A percentile compares a stretch with the other conserved stretches of the same genome.
phyloP scores from a whole-genome alignment of 2,329 filamentous ascomycete genomes.

The Fusarium torulosum region DNA sequence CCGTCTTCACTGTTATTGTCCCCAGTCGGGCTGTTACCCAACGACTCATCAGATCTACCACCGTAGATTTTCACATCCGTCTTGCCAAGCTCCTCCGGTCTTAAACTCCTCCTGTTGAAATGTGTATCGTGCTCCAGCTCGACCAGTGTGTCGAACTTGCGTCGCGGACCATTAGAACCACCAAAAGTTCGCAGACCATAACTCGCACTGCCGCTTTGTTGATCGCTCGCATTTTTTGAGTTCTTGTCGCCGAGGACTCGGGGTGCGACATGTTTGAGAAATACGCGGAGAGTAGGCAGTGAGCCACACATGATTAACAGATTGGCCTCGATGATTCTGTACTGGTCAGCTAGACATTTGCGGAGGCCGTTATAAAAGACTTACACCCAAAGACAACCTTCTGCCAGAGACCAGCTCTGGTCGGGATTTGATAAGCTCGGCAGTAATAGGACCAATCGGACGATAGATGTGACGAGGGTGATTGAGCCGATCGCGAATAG shows the following conservation, averaged over 20 bases:
- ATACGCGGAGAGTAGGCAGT: slow-evolving; percentile 13
- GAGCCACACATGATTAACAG: slow-evolving; percentile 18
- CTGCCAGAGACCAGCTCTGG: slow-evolving; percentile 17
- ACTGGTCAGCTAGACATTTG: fast-evolving
- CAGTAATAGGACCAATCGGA: slow-evolving; percentile 5
- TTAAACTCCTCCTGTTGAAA: slow-evolving; percentile 8
- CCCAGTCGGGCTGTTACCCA: neutral
- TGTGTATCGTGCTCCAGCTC: slow-evolving; percentile 13
- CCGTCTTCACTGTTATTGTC: slow-evolving; percentile 21
- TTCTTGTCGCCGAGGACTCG: slow-evolving; percentile 18
- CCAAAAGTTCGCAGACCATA: slow-evolving; percentile 13
- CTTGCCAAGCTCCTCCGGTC: neutral
- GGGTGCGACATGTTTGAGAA: slow-evolving; percentile 15
- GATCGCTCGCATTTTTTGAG: neutral
- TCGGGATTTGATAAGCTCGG: slow-evolving; percentile 14
- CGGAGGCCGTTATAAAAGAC: fast-evolving
- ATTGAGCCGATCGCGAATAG: slow-evolving; percentile 18
- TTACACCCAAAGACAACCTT: slow-evolving; percentile 25
- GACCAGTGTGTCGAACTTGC: slow-evolving; percentile 19
- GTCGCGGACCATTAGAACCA: slow-evolving; percentile 10
- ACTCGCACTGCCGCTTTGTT: slow-evolving; percentile 1
- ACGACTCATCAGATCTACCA: neutral
- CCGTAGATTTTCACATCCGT: slow-evolving; percentile 11
- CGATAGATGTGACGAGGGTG: slow-evolving; percentile 13
- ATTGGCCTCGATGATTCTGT: slow-evolving; percentile 18